Conservation (phyloP, 139 green algal genomes). For the Diplosphaera chodatii region DNA sequence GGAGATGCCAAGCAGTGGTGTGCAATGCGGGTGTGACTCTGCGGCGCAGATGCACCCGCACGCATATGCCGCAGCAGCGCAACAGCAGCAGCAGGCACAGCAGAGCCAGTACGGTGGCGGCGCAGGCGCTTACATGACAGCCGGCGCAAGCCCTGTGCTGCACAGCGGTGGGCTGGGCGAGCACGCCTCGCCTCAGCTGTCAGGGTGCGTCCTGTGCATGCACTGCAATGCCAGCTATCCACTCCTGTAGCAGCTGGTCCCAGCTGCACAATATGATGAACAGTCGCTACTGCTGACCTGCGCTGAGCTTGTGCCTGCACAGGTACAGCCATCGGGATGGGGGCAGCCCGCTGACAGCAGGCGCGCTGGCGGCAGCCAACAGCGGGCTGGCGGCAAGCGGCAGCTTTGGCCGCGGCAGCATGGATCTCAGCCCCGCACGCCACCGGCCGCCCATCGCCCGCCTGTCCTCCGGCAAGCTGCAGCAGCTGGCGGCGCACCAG, state of each 20-base stretch:
- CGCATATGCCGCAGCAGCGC: constrained; percentile 28
- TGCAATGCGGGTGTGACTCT: too few relatives aligned
- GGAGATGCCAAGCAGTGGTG: too few relatives aligned
- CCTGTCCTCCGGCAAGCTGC: not conserved
- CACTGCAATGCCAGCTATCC: too few relatives aligned
- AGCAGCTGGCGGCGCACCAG: not conserved
- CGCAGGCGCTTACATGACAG: not conserved
- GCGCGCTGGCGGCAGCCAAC: constrained; percentile 15
- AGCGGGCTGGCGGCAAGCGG: constrained; percentile 1
- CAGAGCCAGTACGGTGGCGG: not conserved
- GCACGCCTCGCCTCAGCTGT: not conserved
- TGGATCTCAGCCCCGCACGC: not conserved
- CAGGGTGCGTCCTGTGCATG: constrained; percentile 19
- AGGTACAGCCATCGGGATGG: too few relatives aligned
- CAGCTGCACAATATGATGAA: too few relatives aligned
- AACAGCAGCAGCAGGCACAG: not conserved
- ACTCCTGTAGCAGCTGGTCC: too few relatives aligned
- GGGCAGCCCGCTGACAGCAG: not conserved
- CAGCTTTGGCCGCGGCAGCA: not conserved
- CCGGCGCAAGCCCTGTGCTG: not conserved
- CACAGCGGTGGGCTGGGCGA: not conserved
- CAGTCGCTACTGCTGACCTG: too few relatives aligned
- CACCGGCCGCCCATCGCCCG: not conserved
- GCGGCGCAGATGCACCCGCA: not conserved
- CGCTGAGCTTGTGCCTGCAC: too few relatives aligned